phyloP scores from a whole-genome alignment of 805 yeast genomes.

The Schwanniomyces polymorphus region DNA sequence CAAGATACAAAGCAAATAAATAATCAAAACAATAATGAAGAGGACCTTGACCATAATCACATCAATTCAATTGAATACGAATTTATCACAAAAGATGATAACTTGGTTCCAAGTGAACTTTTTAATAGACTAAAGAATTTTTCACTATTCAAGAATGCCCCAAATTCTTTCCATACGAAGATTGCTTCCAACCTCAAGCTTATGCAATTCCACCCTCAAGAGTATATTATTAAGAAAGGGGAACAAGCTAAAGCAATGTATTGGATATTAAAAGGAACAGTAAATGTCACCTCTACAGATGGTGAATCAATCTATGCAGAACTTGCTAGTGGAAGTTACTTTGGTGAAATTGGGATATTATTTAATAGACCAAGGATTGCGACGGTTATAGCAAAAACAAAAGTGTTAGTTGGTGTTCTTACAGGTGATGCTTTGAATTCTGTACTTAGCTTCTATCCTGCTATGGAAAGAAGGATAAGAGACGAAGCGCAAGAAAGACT shows the following conservation, averaged over 20 bases:
- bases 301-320: slow-evolving; percentile 77
- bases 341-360: slow-evolving; percentile 78
- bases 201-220: slow-evolving; percentile 66
- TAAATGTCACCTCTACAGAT: slow-evolving; percentile 73
- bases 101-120: slow-evolving; percentile 52
- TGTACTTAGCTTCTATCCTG: slow-evolving; percentile 63
- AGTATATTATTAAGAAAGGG: slow-evolving; percentile 67
- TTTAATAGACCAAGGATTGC: slow-evolving; percentile 79
- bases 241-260: slow-evolving; percentile 77
- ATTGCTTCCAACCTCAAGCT: slow-evolving; percentile 58
- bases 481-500: slow-evolving; percentile 80
- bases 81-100: slow-evolving; percentile 12
- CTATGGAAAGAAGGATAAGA: slow-evolving; percentile 64
- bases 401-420: slow-evolving; percentile 65
- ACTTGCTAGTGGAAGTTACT: slow-evolving; percentile 64
- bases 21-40: slow-evolving; percentile 1
- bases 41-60: slow-evolving; percentile 10
- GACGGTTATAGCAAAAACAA: slow-evolving; percentile 68
- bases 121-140: slow-evolving; percentile 52
- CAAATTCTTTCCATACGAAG: slow-evolving; percentile 59
- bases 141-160: slow-evolving; percentile 67
- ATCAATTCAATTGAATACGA: slow-evolving; percentile 7
- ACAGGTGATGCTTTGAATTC: slow-evolving; percentile 61
- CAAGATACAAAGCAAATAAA: not conserved
- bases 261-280: slow-evolving; percentile 76